A percentile compares a stretch with the other conserved stretches of the same genome.
Evolutionary conservation across 768 basidiomycete species (phyloP).

Genomic region (Cystobasidium tubakii): DNA sequence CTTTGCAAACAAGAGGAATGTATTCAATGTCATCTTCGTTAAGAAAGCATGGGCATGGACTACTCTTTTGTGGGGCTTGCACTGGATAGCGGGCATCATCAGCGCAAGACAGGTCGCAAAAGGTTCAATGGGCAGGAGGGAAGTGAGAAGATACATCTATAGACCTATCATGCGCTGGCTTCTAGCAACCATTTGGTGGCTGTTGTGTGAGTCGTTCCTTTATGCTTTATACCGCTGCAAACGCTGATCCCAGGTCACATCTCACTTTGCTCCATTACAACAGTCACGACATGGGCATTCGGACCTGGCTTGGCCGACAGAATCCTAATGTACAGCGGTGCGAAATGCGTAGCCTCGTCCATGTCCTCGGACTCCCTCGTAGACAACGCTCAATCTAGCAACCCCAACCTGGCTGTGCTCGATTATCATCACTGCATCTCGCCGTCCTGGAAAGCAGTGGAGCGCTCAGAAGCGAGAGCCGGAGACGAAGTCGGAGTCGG

Average conservation of each 20-base stretch:
- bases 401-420: constrained; percentile 15
- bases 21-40: constrained; percentile 77
- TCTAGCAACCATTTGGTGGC: constrained; percentile 63
- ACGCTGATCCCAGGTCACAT: neutral
- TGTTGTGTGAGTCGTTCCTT: constrained; percentile 43
- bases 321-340: constrained; percentile 62
- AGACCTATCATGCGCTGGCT: constrained; percentile 39
- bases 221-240: neutral
- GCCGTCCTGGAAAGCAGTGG: constrained; percentile 3
- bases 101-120: neutral
- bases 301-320: constrained; percentile 71
- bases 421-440: constrained; percentile 11
- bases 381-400: constrained; percentile 36
- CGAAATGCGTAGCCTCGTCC: constrained; percentile 59
- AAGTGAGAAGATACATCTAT: constrained; percentile 21
- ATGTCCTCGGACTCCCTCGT: neutral
- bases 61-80: constrained; percentile 47
- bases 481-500: neutral
- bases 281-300: constrained; percentile 75
- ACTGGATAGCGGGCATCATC: constrained; percentile 31
- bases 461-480: neutral
- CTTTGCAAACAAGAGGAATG: constrained; percentile 73
- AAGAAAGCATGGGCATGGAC: constrained; percentile 93
- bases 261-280: neutral
- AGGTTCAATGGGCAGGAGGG: constrained; percentile 6